phyloP scores from a whole-genome alignment of 345 rosid species.

The Leavenworthia alabamica region DNA sequence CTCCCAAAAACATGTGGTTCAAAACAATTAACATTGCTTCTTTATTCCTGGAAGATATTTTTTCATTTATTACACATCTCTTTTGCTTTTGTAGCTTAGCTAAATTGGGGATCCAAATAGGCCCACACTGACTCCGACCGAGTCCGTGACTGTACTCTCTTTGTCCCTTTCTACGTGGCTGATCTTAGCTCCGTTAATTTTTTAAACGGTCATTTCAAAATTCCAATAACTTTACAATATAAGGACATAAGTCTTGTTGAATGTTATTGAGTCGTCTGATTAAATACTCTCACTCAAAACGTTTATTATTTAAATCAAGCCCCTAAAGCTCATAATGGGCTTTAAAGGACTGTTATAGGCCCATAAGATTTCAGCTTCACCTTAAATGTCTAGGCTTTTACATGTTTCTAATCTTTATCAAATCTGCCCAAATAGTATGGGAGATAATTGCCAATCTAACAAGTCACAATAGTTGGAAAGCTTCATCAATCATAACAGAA shows the following conservation, averaged over 20 bases:
- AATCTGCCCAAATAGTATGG: not conserved
- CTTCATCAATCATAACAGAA: not conserved
- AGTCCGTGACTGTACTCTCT: constrained; percentile 20
- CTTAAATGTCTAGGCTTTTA: not conserved
- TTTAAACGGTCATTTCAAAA: not conserved
- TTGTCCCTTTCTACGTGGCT: constrained; percentile 16
- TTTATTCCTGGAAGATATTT: not conserved
- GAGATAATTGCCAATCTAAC: not conserved
- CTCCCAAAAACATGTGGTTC: constrained; percentile 17
- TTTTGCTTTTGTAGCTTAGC: constrained; percentile 13
- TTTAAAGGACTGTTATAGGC: not conserved
- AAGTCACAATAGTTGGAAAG: not conserved
- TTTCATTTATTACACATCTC: constrained; percentile 3
- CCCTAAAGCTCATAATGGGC: not conserved
- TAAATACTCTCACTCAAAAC: too few relatives aligned
- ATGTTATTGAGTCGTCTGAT: not conserved
- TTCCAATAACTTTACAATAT: not conserved
- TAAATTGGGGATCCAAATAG: constrained; percentile 8
- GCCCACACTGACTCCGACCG: not conserved
- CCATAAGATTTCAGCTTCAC: not conserved
- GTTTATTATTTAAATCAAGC: not conserved
- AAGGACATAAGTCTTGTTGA: not conserved
- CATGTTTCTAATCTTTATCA: not conserved
- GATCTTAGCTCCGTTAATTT: not conserved
- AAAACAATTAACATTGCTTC: not conserved